Evolutionary conservation across 306 rosid genomes (phyloP).

Genomic region (Castanea mollissima): DNA sequence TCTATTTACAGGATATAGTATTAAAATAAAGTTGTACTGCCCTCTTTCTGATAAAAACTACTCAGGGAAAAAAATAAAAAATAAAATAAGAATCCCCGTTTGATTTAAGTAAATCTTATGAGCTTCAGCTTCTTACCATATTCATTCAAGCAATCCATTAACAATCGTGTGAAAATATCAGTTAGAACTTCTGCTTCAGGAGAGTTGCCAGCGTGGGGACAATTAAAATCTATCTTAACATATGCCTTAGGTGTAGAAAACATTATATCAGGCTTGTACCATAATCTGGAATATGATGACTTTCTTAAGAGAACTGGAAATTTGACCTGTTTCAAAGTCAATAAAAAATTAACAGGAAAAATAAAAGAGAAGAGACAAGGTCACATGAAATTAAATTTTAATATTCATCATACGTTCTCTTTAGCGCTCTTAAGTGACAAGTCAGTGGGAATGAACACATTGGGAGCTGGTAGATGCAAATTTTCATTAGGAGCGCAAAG

Average conservation of each 20-base stretch:
- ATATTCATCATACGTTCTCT: slow-evolving; percentile 50
- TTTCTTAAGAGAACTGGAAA: slow-evolving; percentile 68
- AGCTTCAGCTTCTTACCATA: slow-evolving; percentile 50
- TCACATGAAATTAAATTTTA: background rate
- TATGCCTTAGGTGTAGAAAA: slow-evolving; percentile 85
- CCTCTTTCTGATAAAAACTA: background rate
- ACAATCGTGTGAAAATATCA: slow-evolving; percentile 62
- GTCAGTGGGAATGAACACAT: slow-evolving; percentile 81
- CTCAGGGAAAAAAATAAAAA: background rate
- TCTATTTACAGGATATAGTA: background rate
- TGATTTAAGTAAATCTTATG: background rate
- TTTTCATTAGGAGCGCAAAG: slow-evolving; percentile 63
- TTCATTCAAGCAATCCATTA: slow-evolving; percentile 95
- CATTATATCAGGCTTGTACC: slow-evolving; percentile 86
- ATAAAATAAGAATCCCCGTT: background rate
- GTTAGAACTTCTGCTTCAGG: slow-evolving; percentile 76
- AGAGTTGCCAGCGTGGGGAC: slow-evolving; percentile 80
- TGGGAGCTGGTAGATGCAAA: slow-evolving; percentile 76
- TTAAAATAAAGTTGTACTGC: background rate
- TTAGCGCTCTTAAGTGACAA: slow-evolving; percentile 61
- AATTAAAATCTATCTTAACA: slow-evolving; percentile 72
- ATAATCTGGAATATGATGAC: slow-evolving; percentile 67
- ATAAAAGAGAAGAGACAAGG: slow-evolving; percentile 2
- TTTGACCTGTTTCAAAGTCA: slow-evolving; percentile 56
- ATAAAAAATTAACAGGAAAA: slow-evolving; percentile 18